Evolutionary conservation across 345 rosid genomes (phyloP).

Genomic region (Rhodamnia rubescens): DNA sequence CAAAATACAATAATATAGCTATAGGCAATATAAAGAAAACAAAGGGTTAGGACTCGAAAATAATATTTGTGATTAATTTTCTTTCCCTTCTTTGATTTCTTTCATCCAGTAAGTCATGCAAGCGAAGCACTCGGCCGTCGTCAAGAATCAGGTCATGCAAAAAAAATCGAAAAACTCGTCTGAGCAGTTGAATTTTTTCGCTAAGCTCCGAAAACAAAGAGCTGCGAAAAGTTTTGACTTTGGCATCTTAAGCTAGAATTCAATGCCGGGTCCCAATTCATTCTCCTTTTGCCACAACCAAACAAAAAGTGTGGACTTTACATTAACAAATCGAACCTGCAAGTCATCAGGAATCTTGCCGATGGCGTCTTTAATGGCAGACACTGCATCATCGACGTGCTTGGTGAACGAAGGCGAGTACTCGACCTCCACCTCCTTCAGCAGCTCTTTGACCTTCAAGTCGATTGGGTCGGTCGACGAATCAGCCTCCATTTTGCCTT

Average conservation of each 20-base stretch:
- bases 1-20: no score
- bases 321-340: slow-evolving; percentile 12
- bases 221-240: neutral
- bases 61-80: neutral
- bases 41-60: no score
- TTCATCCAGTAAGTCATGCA: no score
- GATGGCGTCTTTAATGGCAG: slow-evolving; percentile 30
- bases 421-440: slow-evolving; percentile 43
- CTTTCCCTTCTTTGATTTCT: neutral
- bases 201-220: neutral
- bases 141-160: neutral
- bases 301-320: neutral
- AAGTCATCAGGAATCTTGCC: slow-evolving; percentile 33
- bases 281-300: neutral
- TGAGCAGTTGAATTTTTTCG: neutral
- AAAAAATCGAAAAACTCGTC: neutral
- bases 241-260: neutral
- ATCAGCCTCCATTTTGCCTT: slow-evolving; percentile 8
- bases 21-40: no score
- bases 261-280: neutral
- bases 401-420: slow-evolving; percentile 29
- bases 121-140: no score
- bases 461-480: slow-evolving; percentile 19
- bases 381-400: slow-evolving; percentile 39
- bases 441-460: slow-evolving; percentile 32